Evolutionary conservation across 192 early-diverging fungal genomes (phyloP).

Genomic region (Spizellomyces punctatus): DNA sequence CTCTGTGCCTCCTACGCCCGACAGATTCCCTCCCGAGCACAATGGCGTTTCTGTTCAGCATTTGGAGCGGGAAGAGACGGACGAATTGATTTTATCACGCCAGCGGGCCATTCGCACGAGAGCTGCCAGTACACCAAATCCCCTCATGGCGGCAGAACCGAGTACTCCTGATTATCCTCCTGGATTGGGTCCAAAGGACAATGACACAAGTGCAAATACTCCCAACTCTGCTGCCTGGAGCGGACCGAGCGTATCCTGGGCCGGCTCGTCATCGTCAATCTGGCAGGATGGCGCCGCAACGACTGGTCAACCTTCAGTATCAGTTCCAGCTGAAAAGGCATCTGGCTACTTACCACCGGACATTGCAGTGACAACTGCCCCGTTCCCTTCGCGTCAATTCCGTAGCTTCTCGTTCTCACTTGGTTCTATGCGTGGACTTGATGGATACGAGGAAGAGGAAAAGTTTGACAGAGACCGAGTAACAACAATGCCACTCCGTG

Average conservation of each 20-base stretch:
- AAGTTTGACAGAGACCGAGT: slow-evolving; percentile 12
- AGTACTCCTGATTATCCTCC: slow-evolving; percentile 6
- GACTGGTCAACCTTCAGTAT: slow-evolving; percentile 24
- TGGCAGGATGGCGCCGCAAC: slow-evolving; percentile 31
- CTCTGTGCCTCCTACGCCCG: slow-evolving; percentile 57
- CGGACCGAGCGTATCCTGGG: slow-evolving; percentile 8
- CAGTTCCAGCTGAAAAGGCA: slow-evolving; percentile 32
- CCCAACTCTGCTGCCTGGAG: slow-evolving; percentile 8
- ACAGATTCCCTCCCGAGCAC: slow-evolving; percentile 35
- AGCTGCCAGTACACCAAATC: slow-evolving; percentile 43
- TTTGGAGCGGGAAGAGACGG: slow-evolving; percentile 24
- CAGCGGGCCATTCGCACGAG: slow-evolving; percentile 37
- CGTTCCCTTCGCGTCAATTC: slow-evolving; percentile 48
- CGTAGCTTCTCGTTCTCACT: slow-evolving; percentile 68
- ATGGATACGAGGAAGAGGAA: slow-evolving; percentile 14
- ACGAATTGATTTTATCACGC: slow-evolving; percentile 38
- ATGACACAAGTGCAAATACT: slow-evolving; percentile 11
- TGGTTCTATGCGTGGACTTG: slow-evolving; percentile 49
- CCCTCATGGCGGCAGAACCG: slow-evolving; percentile 6
- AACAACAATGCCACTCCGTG: slow-evolving; percentile 42
- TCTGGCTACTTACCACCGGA: slow-evolving; percentile 33
- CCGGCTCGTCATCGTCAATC: slow-evolving; percentile 22
- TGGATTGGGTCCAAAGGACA: slow-evolving; percentile 19
- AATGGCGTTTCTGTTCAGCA: slow-evolving; percentile 42
- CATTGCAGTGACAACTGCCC: slow-evolving; percentile 11